phyloP scores from a whole-genome alignment of 148 eudicot genomes.

The Amaranthus cruentus region DNA sequence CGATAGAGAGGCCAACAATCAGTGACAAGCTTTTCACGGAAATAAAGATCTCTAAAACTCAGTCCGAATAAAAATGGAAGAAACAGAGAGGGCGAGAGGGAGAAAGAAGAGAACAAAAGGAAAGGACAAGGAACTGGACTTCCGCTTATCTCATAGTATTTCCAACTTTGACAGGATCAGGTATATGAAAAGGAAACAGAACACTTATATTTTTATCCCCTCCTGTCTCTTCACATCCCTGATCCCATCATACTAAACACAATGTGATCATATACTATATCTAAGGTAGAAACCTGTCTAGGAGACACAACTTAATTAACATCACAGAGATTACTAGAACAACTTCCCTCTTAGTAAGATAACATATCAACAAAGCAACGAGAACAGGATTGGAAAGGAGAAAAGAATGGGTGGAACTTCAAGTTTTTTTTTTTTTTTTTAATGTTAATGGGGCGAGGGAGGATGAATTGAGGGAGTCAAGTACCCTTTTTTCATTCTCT shows the following conservation, averaged over 20 bases:
- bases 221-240: too few relatives aligned
- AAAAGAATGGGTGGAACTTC: neutral
- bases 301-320: neutral
- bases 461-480: neutral
- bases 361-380: neutral
- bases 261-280: neutral
- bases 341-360: neutral
- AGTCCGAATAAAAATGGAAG: too few relatives aligned
- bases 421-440: too few relatives aligned
- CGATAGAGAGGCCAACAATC: neutral
- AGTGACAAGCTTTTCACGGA: neutral
- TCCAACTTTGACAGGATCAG: too few relatives aligned
- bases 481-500: constrained; percentile 25
- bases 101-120: too few relatives aligned
- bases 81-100: too few relatives aligned
- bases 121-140: too few relatives aligned
- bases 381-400: neutral
- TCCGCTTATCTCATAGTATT: too few relatives aligned
- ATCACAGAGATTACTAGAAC: neutral
- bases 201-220: too few relatives aligned
- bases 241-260: neutral
- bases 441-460: neutral
- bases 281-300: neutral
- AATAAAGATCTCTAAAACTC: neutral
- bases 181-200: too few relatives aligned